These are phyloP conservation scores for Curvularia eragrostidis DNA, from an alignment of 2,329 filamentous ascomycete genomes.

Conservation along the genomic window DNA sequence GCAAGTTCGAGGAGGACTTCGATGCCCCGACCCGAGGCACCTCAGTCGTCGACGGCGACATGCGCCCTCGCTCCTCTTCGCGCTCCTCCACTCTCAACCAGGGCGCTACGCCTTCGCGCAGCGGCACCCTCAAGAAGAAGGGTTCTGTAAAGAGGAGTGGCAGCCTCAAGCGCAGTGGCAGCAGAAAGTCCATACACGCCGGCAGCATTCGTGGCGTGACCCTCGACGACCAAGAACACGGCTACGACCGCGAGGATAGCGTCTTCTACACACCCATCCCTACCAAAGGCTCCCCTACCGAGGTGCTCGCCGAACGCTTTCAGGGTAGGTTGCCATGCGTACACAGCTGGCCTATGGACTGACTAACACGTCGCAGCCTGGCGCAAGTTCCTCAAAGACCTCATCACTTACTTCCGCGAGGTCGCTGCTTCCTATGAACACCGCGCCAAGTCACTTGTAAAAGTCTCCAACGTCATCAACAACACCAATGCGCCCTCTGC, in stretches of 20 bases:
- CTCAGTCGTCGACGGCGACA: conserved; percentile 64
- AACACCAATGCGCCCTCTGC: conserved; percentile 76
- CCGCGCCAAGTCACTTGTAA: conserved; percentile 79
- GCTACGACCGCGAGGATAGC: conserved; percentile 71
- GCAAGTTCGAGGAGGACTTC: conserved; percentile 74
- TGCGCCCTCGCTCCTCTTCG: conserved; percentile 68
- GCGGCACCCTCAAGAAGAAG: conserved; percentile 89
- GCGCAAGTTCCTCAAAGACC: conserved; percentile 92
- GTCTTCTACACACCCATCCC: conserved; percentile 91
- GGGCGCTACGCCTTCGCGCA: conserved; percentile 61
- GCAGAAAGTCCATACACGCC: conserved; percentile 80
- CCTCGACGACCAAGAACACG: conserved; percentile 73
- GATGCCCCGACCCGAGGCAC: conserved; percentile 71
- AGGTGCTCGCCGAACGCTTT: conserved; percentile 84
- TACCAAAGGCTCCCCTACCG: conserved; percentile 85
- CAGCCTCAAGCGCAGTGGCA: conserved; percentile 80
- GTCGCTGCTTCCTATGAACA: conserved; percentile 88
- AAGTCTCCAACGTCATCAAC: conserved; percentile 83
- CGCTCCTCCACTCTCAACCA: conserved; percentile 52
- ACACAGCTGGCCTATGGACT: neutral
- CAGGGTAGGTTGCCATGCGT: conserved; percentile 67
- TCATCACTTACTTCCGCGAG: conserved; percentile 93
- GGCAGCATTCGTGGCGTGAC: conserved; percentile 85
- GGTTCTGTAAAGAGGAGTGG: conserved; percentile 74
- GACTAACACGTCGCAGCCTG: conserved; percentile 68